Evolutionary conservation across 139 green algal species (phyloP), one percentile per base, ranked within the genome.

Genomic region (Micractinium sp.): DNA sequence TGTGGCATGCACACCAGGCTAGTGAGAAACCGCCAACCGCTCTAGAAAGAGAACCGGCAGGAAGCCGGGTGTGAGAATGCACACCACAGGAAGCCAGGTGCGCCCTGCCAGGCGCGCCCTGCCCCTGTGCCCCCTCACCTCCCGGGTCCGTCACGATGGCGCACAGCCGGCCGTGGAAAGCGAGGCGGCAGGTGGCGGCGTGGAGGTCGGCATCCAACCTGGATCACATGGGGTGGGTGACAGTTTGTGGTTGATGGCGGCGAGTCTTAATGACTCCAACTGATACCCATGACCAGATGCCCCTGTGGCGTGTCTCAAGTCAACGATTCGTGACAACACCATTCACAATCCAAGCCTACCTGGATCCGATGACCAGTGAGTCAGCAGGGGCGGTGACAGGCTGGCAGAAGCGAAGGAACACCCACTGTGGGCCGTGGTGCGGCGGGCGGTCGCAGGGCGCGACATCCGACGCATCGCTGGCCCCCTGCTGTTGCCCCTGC

Each of bases 111-210:
- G 23, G 63, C 16, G 63, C 14, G 63, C 22, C 63, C 20, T n/a
- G 63, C 23, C 47, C 47, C 47, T 56, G 47, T 56, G 25, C 69
- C 69, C 27, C 23, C 69, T 76, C 36, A 80, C 83, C 83, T 69
- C 74, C 19, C 9, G 88, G 82, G 60, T 95, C 93, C 3, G 74
- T 1, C 19, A 96, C 20, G n/a, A 94, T 79, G 0, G 61, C 78
- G 38, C 92, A 87, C 29, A 98, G 61, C 1, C 94, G 92, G 1
- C 97, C 97, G 89, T 98, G 95, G 85, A 99, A 98, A 0, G 97
- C 97, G 16, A 99, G 89, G 39, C 97, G 92, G 91, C 97, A 99
- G 0, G 93, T 91, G 47, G 95, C 88, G 0, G 90, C 90, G n/a
- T 96, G 86, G 3, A 94, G 88, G 87, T 97, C 95, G 0, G 91